These are phyloP conservation scores for Emmonsiellopsis sp. DNA, from an alignment of 2,329 filamentous ascomycete species.

Conservation along the genomic window DNA sequence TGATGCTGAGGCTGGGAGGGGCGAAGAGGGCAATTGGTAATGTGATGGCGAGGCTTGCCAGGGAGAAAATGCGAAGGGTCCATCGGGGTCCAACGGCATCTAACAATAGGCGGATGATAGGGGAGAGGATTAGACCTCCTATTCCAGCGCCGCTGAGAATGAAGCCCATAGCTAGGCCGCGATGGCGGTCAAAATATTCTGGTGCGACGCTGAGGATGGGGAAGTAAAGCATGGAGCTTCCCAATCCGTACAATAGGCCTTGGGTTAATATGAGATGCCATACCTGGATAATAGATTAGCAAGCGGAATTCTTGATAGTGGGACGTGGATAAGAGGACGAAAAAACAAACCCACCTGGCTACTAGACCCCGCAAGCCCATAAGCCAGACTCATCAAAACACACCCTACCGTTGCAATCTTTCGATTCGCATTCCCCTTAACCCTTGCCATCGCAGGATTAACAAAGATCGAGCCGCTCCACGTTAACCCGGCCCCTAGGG, in stretches of 20 bases:
- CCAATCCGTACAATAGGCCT: constrained; percentile 31
- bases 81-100: constrained; percentile 4
- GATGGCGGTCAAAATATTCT: constrained; percentile 28
- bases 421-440: constrained; percentile 26
- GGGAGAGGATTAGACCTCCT: constrained; percentile 31
- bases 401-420: constrained; percentile 36
- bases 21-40: constrained; percentile 7
- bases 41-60: constrained; percentile 5
- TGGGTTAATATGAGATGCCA: constrained; percentile 29
- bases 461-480: constrained; percentile 43
- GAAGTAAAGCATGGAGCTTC: constrained; percentile 30
- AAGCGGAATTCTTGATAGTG: not conserved
- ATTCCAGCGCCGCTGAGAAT: constrained; percentile 30
- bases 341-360: constrained; percentile 1
- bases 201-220: constrained; percentile 31
- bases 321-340: not conserved
- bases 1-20: constrained; percentile 5
- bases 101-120: constrained; percentile 11
- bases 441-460: constrained; percentile 40
- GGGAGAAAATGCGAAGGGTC: constrained; percentile 5
- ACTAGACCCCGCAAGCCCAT: constrained; percentile 8
- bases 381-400: constrained; percentile 30
- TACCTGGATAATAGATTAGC: constrained; percentile 12
- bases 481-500: constrained; percentile 40
- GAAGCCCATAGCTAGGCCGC: constrained; percentile 32